phyloP scores from a whole-genome alignment of 2,329 filamentous ascomycete genomes.

The Penicillium hesseltinei region DNA sequence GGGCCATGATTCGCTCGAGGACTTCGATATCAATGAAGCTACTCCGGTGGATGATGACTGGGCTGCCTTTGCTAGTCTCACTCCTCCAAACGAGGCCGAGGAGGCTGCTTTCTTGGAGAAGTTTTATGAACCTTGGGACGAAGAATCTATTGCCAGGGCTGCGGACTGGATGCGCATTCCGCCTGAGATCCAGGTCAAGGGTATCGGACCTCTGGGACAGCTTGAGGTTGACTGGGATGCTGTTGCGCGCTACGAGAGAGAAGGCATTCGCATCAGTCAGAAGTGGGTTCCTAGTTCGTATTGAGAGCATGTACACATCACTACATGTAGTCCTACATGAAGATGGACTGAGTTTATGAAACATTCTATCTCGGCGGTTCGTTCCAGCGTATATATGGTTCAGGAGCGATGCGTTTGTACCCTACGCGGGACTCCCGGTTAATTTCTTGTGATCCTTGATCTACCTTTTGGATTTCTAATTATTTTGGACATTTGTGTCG shows the following conservation, averaged over 20 bases:
- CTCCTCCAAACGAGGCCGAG: constrained; percentile 31
- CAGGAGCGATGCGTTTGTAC: constrained; percentile 22
- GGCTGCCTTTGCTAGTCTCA: constrained; percentile 35
- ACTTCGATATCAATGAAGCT: constrained; percentile 36
- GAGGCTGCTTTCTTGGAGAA: constrained; percentile 9
- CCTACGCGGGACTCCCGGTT: constrained; percentile 19
- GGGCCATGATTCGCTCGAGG: constrained; percentile 37
- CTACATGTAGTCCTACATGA: neutral
- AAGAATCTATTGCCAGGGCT: constrained; percentile 13
- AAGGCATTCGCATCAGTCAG: constrained; percentile 30
- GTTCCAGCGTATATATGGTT: constrained; percentile 19
- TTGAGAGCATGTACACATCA: neutral
- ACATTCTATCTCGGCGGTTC: constrained; percentile 10
- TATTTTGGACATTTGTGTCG: constrained; percentile 14
- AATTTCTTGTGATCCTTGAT: constrained; percentile 13
- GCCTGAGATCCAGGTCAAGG: constrained; percentile 10
- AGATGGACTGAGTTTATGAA: constrained; percentile 11
- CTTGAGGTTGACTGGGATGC: constrained; percentile 42
- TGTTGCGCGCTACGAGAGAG: constrained; percentile 32
- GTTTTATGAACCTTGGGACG: constrained; percentile 16
- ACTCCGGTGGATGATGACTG: constrained; percentile 10
- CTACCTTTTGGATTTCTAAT: neutral
- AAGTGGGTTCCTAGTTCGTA: neutral
- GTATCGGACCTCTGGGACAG: constrained; percentile 27
- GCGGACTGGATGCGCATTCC: constrained; percentile 17